Evolutionary conservation across 2,329 filamentous ascomycete genomes (phyloP).

Genomic region (Fusarium sp.): DNA sequence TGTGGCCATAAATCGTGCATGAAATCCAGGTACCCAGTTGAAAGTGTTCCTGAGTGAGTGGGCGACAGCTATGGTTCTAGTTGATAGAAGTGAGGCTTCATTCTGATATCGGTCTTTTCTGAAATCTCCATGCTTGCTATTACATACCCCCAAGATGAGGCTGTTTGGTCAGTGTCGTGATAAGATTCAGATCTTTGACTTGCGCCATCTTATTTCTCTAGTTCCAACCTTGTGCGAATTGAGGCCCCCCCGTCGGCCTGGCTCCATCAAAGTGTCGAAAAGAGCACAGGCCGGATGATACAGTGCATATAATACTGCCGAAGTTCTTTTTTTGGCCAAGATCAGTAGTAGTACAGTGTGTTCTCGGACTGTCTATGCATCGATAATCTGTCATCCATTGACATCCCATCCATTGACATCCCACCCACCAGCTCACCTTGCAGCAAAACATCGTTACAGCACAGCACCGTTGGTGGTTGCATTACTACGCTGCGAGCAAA

Average conservation of each 20-base stretch:
- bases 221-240: conserved; percentile 33
- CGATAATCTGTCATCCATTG: conserved; percentile 26
- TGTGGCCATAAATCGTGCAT: conserved; percentile 44
- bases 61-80: not conserved
- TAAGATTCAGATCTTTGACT: conserved; percentile 30
- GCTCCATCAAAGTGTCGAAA: conserved; percentile 26
- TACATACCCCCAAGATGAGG: conserved; percentile 7
- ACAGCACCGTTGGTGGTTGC: conserved; percentile 34
- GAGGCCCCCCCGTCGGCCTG: conserved; percentile 35
- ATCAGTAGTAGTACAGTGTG: not conserved
- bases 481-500: conserved; percentile 31
- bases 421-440: conserved; percentile 49
- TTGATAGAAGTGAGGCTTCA: conserved; percentile 5
- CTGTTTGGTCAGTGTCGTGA: conserved; percentile 24
- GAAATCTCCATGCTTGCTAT: not conserved
- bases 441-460: conserved; percentile 47
- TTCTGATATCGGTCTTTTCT: not conserved
- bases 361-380: conserved; percentile 29
- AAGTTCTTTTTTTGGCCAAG: not conserved
- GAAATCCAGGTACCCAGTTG: conserved; percentile 44
- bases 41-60: conserved; percentile 34
- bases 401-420: conserved; percentile 42
- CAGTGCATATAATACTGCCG: conserved; percentile 26
- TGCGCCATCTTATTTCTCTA: conserved; percentile 43
- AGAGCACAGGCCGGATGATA: conserved; percentile 29